Conservation (phyloP, 108 stramenopile genomes). For the Cyclotella baltica region DNA sequence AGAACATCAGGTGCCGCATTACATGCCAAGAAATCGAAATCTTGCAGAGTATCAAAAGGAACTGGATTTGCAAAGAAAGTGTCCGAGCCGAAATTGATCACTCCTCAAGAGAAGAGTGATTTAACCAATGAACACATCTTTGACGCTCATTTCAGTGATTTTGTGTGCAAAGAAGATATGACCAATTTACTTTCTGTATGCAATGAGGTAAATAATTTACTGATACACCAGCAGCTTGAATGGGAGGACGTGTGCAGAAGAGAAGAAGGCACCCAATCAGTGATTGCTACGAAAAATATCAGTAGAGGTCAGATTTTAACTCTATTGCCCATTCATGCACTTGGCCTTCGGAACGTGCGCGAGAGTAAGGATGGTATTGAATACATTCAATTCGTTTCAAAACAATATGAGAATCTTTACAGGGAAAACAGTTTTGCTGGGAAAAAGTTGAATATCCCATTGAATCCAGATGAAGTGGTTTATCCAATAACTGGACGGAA, state of each 20-base stretch:
- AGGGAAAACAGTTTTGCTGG: too few relatives aligned
- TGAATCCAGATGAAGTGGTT: too few relatives aligned
- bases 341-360: conserved; percentile 25
- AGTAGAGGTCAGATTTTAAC: conserved; percentile 24
- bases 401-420: too few relatives aligned
- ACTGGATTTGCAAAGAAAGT: too few relatives aligned
- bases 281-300: conserved; percentile 20
- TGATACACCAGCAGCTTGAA: background rate
- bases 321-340: conserved; percentile 42
- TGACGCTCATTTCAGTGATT: background rate
- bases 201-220: background rate
- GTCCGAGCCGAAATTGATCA: too few relatives aligned
- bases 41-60: too few relatives aligned
- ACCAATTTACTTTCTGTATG: background rate
- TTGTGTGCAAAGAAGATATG: background rate
- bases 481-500: too few relatives aligned
- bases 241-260: background rate
- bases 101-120: background rate
- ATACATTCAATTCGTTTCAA: too few relatives aligned
- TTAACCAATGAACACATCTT: background rate
- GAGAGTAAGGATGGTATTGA: too few relatives aligned
- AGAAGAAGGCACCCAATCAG: background rate
- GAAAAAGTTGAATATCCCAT: too few relatives aligned
- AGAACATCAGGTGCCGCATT: too few relatives aligned
- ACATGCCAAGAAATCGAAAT: too few relatives aligned